Evolutionary conservation across 768 basidiomycete species (phyloP).

Genomic region (Boletus eberwhitei): DNA sequence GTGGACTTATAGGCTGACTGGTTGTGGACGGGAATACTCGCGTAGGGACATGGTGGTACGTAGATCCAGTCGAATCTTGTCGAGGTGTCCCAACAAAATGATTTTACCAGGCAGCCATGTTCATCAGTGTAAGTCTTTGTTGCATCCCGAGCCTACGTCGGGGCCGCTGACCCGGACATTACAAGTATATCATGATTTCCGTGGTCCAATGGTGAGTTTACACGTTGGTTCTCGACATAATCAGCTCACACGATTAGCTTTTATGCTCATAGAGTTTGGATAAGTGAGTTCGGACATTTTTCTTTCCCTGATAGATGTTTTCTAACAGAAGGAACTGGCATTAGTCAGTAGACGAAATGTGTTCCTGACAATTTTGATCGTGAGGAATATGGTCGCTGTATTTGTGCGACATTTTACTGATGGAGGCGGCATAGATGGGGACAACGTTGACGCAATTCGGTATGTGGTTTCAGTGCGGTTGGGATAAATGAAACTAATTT

Average conservation of each 20-base stretch:
- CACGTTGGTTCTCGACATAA: neutral
- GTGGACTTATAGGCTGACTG: neutral
- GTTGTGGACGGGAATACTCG: neutral
- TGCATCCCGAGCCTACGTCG: no score
- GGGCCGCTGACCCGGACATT: neutral
- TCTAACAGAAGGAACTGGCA: neutral
- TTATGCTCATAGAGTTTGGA: slow-evolving; percentile 13
- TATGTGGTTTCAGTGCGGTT: neutral
- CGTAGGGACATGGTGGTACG: slow-evolving; percentile 5
- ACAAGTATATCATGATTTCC: slow-evolving; percentile 1
- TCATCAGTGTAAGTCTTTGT: neutral
- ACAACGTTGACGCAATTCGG: slow-evolving; percentile 6
- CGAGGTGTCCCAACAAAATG: neutral
- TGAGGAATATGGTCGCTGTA: neutral
- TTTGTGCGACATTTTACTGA: neutral
- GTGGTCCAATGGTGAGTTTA: slow-evolving; percentile 12
- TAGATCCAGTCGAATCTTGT: neutral
- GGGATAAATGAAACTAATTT: neutral
- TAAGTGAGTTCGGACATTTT: neutral
- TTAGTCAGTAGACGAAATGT: slow-evolving; percentile 7
- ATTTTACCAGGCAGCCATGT: neutral
- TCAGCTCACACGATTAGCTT: slow-evolving; percentile 1
- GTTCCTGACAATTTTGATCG: slow-evolving; percentile 3
- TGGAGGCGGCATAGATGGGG: neutral
- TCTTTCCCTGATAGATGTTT: neutral